Conservation (phyloP, 768 basidiomycete species). For the Lactarius trivialis region DNA sequence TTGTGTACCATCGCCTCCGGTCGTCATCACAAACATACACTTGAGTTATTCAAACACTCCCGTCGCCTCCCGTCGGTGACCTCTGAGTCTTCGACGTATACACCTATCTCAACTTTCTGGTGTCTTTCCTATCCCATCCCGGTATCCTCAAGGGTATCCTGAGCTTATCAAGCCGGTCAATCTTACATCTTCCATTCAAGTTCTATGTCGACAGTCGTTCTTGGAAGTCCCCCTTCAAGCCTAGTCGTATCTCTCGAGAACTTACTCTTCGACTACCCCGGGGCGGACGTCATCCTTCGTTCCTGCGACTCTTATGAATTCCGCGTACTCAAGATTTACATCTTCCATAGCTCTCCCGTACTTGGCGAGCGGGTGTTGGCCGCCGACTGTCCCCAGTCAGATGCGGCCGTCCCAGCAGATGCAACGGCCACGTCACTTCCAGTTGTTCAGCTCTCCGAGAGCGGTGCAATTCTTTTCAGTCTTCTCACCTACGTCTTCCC, state of each 20-base stretch:
- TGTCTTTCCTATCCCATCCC: background rate
- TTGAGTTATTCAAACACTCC: too few relatives aligned
- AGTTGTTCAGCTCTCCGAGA: background rate
- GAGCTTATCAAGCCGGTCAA: background rate
- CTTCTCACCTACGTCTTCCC: slow-evolving; percentile 10
- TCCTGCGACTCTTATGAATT: slow-evolving; percentile 40
- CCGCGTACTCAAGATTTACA: slow-evolving; percentile 38
- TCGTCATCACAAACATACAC: too few relatives aligned
- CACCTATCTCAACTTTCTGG: too few relatives aligned
- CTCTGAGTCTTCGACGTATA: too few relatives aligned
- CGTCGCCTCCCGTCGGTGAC: too few relatives aligned
- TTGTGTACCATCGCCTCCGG: too few relatives aligned
- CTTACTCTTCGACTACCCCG: slow-evolving; percentile 34
- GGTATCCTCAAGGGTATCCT: too few relatives aligned
- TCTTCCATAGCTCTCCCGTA: slow-evolving; percentile 39
- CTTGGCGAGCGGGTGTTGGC: slow-evolving; percentile 28
- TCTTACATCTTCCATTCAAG: background rate
- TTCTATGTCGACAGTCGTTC: background rate
- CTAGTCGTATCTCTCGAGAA: background rate
- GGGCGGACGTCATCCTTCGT: slow-evolving; percentile 40
- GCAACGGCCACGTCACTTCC: background rate
- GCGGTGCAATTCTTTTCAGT: background rate
- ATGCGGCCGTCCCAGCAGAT: too few relatives aligned
- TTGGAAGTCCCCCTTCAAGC: background rate
- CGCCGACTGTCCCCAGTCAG: background rate